Percentiles rank a stretch among this genome's conserved stretches.
phyloP scores from a whole-genome alignment of 768 basidiomycete genomes.

The Lentinus tigrinus region DNA sequence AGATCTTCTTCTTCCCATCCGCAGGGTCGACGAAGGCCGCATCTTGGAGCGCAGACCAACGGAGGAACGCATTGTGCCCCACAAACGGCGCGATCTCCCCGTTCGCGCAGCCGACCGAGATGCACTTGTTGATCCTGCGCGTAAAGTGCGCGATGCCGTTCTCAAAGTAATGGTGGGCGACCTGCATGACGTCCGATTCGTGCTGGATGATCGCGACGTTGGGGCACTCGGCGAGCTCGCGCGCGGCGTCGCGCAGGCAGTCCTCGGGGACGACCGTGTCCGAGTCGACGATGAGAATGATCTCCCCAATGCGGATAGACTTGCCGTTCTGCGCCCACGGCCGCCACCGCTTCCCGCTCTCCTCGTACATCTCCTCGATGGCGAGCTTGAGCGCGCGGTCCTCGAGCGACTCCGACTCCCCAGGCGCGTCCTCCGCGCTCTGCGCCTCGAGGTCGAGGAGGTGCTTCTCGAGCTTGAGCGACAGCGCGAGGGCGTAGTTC shows the following conservation, averaged over 20 bases:
- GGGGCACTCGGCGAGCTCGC: constrained; percentile 78
- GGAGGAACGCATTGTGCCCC: constrained; percentile 85
- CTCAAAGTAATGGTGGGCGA: constrained; percentile 87
- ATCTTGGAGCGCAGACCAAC: constrained; percentile 91
- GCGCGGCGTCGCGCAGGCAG: constrained; percentile 86
- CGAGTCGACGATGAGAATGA: constrained; percentile 82
- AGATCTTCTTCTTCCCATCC: constrained; percentile 69
- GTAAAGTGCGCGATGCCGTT: constrained; percentile 90
- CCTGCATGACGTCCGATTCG: constrained; percentile 91
- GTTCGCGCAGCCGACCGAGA: constrained; percentile 77
- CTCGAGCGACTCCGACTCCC: constrained; percentile 56
- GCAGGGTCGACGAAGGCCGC: constrained; percentile 69
- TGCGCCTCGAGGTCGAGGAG: constrained; percentile 46
- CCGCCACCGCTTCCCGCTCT: constrained; percentile 55
- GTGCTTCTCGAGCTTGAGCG: constrained; percentile 55
- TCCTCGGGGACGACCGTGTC: constrained; percentile 83
- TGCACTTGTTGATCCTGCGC: constrained; percentile 79
- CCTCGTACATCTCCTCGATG: constrained; percentile 68
- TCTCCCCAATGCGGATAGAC: constrained; percentile 71
- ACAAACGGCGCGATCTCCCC: constrained; percentile 84
- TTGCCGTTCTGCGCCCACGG: constrained; percentile 80
- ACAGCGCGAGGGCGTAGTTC: constrained; percentile 76
- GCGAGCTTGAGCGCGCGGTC: constrained; percentile 73
- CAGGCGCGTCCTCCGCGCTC: constrained; percentile 38
- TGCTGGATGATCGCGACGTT: constrained; percentile 90